phyloP scores from a whole-genome alignment of 1,284 basidiomycete genomes.

The Mrakiaceae sp. region DNA sequence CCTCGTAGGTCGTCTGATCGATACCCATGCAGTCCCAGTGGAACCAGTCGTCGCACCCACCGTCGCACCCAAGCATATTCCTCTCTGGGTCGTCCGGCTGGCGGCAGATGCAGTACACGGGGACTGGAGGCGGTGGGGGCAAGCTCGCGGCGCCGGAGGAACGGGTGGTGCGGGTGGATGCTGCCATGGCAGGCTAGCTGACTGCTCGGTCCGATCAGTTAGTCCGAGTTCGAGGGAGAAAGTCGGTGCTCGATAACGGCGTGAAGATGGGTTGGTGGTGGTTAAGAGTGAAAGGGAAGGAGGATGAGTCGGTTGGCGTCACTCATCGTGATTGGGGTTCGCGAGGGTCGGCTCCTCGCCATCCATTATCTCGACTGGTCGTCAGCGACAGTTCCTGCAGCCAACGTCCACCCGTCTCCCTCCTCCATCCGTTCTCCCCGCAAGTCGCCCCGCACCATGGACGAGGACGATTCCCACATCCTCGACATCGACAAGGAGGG shows the following conservation, averaged over 20 bases:
- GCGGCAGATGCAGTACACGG: conserved; percentile 9
- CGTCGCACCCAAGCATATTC: conserved; percentile 15
- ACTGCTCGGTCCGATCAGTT: too few relatives aligned
- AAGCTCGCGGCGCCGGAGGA: too few relatives aligned
- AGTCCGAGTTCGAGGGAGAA: too few relatives aligned
- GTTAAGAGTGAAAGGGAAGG: neutral
- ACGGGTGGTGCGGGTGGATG: too few relatives aligned
- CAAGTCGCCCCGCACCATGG: neutral
- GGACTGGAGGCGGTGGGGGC: neutral
- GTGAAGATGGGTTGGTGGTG: too few relatives aligned
- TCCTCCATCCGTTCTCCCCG: neutral
- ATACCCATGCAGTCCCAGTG: conserved; percentile 13
- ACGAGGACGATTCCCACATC: conserved; percentile 1
- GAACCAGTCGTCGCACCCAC: conserved; percentile 15
- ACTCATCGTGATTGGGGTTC: too few relatives aligned
- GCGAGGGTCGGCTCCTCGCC: too few relatives aligned
- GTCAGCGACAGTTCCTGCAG: too few relatives aligned
- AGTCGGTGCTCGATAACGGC: too few relatives aligned
- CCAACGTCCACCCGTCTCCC: neutral
- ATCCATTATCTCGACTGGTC: too few relatives aligned
- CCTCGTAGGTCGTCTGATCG: neutral
- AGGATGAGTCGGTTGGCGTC: too few relatives aligned
- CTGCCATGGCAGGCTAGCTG: too few relatives aligned
- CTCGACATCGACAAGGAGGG: conserved; percentile 13
- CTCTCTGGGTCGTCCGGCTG: conserved; percentile 1